Conservation (phyloP, 805 yeast genomes). For the Candida xyloterini region DNA sequence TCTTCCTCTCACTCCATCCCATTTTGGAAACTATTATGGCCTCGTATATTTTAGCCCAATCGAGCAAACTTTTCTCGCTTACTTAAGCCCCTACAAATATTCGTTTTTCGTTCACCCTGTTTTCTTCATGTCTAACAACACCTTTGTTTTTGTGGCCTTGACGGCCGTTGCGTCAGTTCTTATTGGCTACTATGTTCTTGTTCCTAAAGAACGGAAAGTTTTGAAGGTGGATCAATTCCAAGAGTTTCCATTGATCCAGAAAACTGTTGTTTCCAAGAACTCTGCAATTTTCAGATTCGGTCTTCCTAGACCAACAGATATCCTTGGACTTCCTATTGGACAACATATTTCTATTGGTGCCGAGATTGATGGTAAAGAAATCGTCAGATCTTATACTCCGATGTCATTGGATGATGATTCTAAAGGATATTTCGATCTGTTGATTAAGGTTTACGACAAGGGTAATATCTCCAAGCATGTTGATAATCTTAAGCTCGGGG, state of each 20-base stretch:
- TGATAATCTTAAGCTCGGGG: conserved; percentile 73
- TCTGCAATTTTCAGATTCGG: conserved; percentile 81
- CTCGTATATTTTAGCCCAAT: conserved; percentile 12
- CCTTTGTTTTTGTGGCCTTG: conserved; percentile 18
- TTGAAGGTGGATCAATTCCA: conserved; percentile 66
- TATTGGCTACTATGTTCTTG: conserved; percentile 15
- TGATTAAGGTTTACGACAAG: conserved; percentile 80
- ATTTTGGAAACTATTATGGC: neutral
- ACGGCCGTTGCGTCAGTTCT: conserved; percentile 25
- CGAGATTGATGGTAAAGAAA: conserved; percentile 70
- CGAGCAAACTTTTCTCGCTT: conserved; percentile 7
- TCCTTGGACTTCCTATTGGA: conserved; percentile 88
- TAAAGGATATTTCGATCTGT: conserved; percentile 77
- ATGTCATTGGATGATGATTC: conserved; percentile 71
- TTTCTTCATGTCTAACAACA: conserved; percentile 9
- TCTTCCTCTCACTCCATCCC: too few relatives aligned
- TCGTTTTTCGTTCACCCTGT: neutral
- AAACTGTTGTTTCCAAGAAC: conserved; percentile 73
- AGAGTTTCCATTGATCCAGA: conserved; percentile 76
- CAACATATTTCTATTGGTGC: conserved; percentile 87
- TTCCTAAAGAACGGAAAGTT: conserved; percentile 41
- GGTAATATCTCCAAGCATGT: conserved; percentile 82
- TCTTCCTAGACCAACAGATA: conserved; percentile 69
- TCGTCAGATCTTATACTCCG: conserved; percentile 88
- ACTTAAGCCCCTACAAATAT: conserved; percentile 4